Base-by-base conservation (phyloP, 1,284 basidiomycete species). In the Rhizoctonia solani region DNA sequence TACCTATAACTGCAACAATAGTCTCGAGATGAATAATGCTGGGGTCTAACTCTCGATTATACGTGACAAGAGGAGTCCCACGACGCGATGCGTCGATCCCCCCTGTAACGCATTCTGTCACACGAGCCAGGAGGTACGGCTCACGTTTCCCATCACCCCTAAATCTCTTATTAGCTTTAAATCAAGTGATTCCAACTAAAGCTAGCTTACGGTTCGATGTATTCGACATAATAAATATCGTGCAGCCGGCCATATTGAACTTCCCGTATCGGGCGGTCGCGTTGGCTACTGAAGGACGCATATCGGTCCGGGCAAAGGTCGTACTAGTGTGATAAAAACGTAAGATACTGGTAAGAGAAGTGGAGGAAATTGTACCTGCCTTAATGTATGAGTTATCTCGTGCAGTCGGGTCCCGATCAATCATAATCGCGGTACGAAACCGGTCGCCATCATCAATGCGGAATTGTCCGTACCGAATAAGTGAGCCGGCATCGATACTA, bases 161-260 rank as follows among this genome's bases (percentile, higher is more conserved):
- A 32, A 8, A 23, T 8, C 47, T 23, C 9, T 6, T 21, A 5
- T 6, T 21, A 46, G 6, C 11, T 9, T 11, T 11, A 11, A 14
- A 46, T 11, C 6, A 46, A 46, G 21, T 11, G 21, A 46, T 6
- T 39, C 16, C 9, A 14, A 46, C 21, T 46, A 39, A 56, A 42
- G 9, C 13, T 9, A 6, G 21, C 6, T 47, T 11, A 46, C 8
- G 41, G 21, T 29, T 19, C 30, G 21, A 66, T 41, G 19, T 8
- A 63, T 16, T 63, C 49, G 8, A 63, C 47, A 21, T 63, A 63
- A 29, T 47, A 63, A 19, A 61, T 27, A 27, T 61, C 58, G 19
- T 34, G 21, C 8, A 63, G 11, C 23, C 32, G 32, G 11, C 58
- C 58, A 34, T 63, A 63, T 6, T 63, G 30, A 19, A 32, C 50